phyloP scores from a whole-genome alignment of 805 yeast species.

The Zygotorulaspora danielsina region DNA sequence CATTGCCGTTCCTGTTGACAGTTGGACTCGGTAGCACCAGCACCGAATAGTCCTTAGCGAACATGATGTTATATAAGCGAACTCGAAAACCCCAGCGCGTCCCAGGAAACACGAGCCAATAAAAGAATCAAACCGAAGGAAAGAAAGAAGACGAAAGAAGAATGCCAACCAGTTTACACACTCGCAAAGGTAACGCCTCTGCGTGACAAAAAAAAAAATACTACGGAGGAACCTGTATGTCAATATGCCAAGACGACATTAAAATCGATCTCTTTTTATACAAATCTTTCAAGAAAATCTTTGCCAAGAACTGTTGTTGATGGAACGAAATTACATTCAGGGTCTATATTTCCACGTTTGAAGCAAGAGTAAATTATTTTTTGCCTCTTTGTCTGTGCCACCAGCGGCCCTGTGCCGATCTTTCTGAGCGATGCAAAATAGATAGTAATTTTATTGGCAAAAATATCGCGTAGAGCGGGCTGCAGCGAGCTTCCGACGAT shows the following conservation, averaged over 20 bases:
- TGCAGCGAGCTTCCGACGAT: not conserved
- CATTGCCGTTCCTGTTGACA: not conserved
- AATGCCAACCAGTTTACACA: too few relatives aligned
- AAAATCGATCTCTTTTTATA: slow-evolving; percentile 1
- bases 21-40: slow-evolving; percentile 2
- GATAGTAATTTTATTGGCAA: slow-evolving; percentile 1
- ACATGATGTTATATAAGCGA: not conserved
- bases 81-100: not conserved
- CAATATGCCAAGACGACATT: not conserved
- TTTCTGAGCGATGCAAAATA: too few relatives aligned
- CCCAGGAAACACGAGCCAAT: not conserved
- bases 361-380: not conserved
- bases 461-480: slow-evolving; percentile 1
- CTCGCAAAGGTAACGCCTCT: too few relatives aligned
- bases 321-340: not conserved
- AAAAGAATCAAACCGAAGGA: not conserved
- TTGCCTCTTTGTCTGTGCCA: too few relatives aligned
- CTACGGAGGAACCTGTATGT: too few relatives aligned
- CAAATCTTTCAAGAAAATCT: not conserved
- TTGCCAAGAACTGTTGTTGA: not conserved
- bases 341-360: not conserved
- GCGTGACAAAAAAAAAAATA: too few relatives aligned
- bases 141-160: too few relatives aligned
- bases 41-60: not conserved
- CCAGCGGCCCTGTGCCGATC: too few relatives aligned